Evolutionary conservation across 176 grass and related monocot species (phyloP).

Genomic region (Oryza glumipatula): DNA sequence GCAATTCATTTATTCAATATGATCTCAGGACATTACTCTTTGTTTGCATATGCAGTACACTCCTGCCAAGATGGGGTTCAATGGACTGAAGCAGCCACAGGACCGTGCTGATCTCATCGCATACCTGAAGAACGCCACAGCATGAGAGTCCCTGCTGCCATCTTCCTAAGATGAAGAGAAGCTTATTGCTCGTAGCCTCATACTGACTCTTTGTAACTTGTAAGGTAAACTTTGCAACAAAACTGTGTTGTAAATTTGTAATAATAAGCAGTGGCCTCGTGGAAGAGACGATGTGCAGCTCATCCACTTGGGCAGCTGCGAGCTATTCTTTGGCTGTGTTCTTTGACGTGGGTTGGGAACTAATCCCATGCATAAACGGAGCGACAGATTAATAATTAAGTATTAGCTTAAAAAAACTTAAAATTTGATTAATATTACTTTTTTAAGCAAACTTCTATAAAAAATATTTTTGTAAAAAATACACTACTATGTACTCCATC

Average conservation of each 20-base stretch:
- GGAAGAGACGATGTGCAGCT: background rate
- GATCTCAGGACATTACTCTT: background rate
- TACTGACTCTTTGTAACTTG: too few relatives aligned
- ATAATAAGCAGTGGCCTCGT: background rate
- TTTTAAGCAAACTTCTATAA: too few relatives aligned
- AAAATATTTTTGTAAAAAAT: too few relatives aligned
- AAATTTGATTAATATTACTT: too few relatives aligned
- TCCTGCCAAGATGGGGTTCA: conserved; percentile 82
- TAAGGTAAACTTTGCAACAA: background rate
- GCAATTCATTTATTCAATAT: background rate
- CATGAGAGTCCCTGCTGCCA: conserved; percentile 12
- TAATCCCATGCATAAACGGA: too few relatives aligned
- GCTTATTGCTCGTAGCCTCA: background rate
- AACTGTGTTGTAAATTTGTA: background rate
- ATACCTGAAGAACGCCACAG: conserved; percentile 55
- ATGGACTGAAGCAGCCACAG: conserved; percentile 76
- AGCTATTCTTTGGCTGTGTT: background rate
- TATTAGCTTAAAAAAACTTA: too few relatives aligned
- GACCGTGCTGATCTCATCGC: conserved; percentile 71
- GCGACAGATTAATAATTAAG: too few relatives aligned
- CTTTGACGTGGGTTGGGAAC: too few relatives aligned
- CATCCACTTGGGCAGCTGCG: background rate
- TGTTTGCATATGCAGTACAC: conserved; percentile 51
- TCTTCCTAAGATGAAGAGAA: background rate
- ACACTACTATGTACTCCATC: too few relatives aligned